Evolutionary conservation across 257 asterid genomes (phyloP).

Genomic region (Schizonepeta tenuifolia): DNA sequence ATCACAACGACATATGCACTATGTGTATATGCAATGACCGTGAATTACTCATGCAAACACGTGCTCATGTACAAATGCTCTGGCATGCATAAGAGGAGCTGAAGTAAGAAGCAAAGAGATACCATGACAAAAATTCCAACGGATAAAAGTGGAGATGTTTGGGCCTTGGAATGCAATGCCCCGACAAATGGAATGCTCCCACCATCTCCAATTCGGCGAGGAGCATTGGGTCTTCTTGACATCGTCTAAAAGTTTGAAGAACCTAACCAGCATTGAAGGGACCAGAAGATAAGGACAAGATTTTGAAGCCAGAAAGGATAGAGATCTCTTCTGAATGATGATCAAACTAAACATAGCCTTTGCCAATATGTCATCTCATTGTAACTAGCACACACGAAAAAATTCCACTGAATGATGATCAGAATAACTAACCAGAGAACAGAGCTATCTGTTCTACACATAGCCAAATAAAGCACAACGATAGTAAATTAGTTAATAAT

Average conservation of each 20-base stretch:
- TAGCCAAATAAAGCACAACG: slow-evolving; percentile 17
- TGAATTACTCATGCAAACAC: neutral
- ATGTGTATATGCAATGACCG: neutral
- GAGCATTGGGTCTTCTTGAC: slow-evolving; percentile 80
- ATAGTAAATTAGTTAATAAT: neutral
- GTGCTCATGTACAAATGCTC: neutral
- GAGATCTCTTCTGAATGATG: neutral
- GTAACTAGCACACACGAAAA: neutral
- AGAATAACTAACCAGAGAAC: slow-evolving; percentile 13
- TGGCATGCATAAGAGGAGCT: neutral
- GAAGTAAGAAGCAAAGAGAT: slow-evolving; percentile 31
- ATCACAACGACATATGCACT: neutral
- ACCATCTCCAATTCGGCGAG: slow-evolving; percentile 73
- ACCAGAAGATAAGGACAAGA: slow-evolving; percentile 20
- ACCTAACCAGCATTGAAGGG: slow-evolving; percentile 34
- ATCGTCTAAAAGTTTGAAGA: slow-evolving; percentile 41
- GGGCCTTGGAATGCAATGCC: slow-evolving; percentile 75
- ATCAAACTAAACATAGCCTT: slow-evolving; percentile 3
- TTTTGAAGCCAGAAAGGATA: neutral
- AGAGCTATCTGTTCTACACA: neutral
- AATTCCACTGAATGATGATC: neutral
- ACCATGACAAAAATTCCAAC: slow-evolving; percentile 84
- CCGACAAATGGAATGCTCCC: slow-evolving; percentile 79
- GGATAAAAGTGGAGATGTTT: slow-evolving; percentile 72
- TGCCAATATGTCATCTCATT: slow-evolving; percentile 17